Base-by-base conservation (phyloP, 495 filamentous ascomycete genomes). In the Penicillium odoratum region DNA sequence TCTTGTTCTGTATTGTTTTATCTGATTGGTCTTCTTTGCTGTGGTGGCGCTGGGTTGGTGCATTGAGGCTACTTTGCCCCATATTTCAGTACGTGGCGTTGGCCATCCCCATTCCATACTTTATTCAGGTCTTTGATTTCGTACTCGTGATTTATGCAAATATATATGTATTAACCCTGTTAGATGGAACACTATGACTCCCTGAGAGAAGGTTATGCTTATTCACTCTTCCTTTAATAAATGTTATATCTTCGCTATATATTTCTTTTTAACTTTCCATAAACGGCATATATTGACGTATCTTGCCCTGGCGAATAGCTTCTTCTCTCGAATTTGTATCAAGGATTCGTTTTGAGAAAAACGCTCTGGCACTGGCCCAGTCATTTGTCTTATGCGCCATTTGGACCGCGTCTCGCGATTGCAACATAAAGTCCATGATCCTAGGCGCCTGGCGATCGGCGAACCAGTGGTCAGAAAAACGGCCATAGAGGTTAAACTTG, bases 381-480 rank as follows among this genome's bases (percentile, higher is more conserved):
- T 46, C 16, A 46, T 46, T 10, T 4, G 16, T 46, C 43, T 46
- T 46, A 10, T 46, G 43, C 7, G 43, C 43, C 43, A 25, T 46
- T 8, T 46, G 43, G 25, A 46, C 15, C 43, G 48, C 49, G 31
- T 51, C 49, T 21, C 49, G 30, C 18, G 49, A 51, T 33, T 34
- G 49, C 30, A 33, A 36, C 49, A 51, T 51, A 31, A 51, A 51
- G 30, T 38, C 30, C 6, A 51, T 51, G 30, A 51, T 51, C 31
- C 21, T 51, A 8, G 49, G 49, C 30, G 31, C 49, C 29, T 25
- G 30, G 49, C 49, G 49, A 31, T 51, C 49, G 49, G 31, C 49
- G 31, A 51, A 51, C 49, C 49, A 51, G 49, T 51, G 10, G 31
- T 51, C 49, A 25, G 49, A 38, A 51, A 51, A 51, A 8, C 31